Conservation (phyloP, 2,329 filamentous ascomycete genomes). For the Aotearoamyces nothofagi region DNA sequence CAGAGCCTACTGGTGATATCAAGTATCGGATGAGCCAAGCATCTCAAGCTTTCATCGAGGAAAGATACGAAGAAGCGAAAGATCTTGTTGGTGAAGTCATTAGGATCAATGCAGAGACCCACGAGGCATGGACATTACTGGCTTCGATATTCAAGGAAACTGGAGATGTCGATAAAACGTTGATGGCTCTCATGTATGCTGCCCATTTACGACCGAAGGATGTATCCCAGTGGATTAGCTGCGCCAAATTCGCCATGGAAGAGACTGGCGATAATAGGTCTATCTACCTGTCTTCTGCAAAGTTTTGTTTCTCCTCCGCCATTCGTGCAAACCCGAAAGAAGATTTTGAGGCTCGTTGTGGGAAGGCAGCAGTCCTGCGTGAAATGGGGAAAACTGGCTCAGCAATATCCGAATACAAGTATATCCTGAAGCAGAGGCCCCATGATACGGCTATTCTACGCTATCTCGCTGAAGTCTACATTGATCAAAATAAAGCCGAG, state of each 20-base stretch:
- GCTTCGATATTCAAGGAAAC: constrained; percentile 45
- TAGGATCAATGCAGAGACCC: constrained; percentile 51
- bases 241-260: constrained; percentile 40
- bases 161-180: constrained; percentile 37
- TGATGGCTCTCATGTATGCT: constrained; percentile 44
- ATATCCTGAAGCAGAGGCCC: constrained; percentile 30
- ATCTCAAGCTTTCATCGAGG: constrained; percentile 49
- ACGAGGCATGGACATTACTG: constrained; percentile 48
- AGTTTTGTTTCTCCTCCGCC: constrained; percentile 43
- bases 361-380: constrained; percentile 41
- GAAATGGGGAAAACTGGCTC: constrained; percentile 36
- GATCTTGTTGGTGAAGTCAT: constrained; percentile 46
- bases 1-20: constrained; percentile 57
- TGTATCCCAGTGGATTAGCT: constrained; percentile 38
- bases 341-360: constrained; percentile 40
- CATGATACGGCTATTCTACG: constrained; percentile 27
- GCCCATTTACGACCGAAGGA: constrained; percentile 48
- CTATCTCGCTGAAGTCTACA: constrained; percentile 19
- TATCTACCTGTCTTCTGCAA: constrained; percentile 35
- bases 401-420: constrained; percentile 41
- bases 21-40: constrained; percentile 51
- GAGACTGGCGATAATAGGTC: constrained; percentile 28
- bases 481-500: constrained; percentile 18
- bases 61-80: constrained; percentile 43
- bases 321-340: constrained; percentile 36